A percentile compares a stretch with the other conserved stretches of the same genome.
phyloP scores from a whole-genome alignment of 2,329 filamentous ascomycete species.

The Nannizzia gypsea region DNA sequence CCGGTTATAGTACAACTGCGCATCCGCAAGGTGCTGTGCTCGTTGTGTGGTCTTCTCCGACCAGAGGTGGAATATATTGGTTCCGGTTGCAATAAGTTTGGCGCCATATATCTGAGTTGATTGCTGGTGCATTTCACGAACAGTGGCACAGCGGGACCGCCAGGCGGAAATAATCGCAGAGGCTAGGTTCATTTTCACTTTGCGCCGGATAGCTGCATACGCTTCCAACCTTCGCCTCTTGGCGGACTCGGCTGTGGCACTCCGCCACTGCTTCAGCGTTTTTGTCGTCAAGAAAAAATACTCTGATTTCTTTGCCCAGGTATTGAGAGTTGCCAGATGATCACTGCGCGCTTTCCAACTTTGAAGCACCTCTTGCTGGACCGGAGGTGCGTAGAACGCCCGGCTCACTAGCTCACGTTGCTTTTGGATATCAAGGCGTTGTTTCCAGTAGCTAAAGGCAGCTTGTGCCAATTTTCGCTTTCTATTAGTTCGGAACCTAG shows the following conservation, averaged over 20 bases:
- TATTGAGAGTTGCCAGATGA: constrained; percentile 38
- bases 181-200: constrained; percentile 44
- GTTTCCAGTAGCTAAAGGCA: constrained; percentile 28
- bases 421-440: constrained; percentile 28
- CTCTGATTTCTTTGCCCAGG: constrained; percentile 43
- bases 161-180: constrained; percentile 31
- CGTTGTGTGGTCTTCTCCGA: constrained; percentile 28
- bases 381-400: constrained; percentile 33
- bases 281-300: constrained; percentile 45
- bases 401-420: constrained; percentile 31
- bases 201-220: constrained; percentile 43
- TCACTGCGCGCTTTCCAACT: constrained; percentile 29
- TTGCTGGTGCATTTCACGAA: constrained; percentile 30
- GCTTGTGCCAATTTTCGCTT: constrained; percentile 25
- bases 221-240: constrained; percentile 44
- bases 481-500: constrained; percentile 24
- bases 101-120: constrained; percentile 27
- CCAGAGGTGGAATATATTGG: constrained; percentile 33
- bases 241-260: constrained; percentile 39
- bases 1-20: constrained; percentile 28
- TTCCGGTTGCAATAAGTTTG: constrained; percentile 25
- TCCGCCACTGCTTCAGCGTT: constrained; percentile 41
- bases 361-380: constrained; percentile 30
- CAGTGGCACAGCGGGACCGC: constrained; percentile 24
- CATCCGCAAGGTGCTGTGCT: constrained; percentile 26